Conservation (phyloP, 768 basidiomycete species). For the Tricholomella constricta region DNA sequence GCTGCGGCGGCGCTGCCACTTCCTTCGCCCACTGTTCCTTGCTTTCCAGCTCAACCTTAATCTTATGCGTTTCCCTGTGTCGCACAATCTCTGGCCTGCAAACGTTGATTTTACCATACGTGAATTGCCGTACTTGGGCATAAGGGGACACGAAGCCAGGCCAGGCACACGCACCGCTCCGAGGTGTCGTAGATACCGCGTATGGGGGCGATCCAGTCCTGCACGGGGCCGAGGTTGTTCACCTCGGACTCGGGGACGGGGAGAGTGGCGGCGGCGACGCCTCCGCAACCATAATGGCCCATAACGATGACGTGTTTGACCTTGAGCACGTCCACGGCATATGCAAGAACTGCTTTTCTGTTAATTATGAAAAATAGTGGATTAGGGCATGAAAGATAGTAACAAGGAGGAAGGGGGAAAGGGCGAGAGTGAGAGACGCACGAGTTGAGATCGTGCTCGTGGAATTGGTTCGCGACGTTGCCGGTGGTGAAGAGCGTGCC, state of each 20-base stretch:
- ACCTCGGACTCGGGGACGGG: background rate
- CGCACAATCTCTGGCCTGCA: conserved; percentile 35
- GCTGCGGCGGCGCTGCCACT: conserved; percentile 27
- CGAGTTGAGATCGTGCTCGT: conserved; percentile 36
- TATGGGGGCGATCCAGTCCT: conserved; percentile 44
- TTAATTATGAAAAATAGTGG: no score
- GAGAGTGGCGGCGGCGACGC: conserved; percentile 36
- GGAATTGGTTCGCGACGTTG: conserved; percentile 44
- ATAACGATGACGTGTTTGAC: conserved; percentile 44
- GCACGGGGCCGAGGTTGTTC: conserved; percentile 30
- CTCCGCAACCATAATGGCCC: conserved; percentile 48
- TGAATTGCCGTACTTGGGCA: background rate
- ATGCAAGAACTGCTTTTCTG: conserved; percentile 39
- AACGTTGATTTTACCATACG: background rate
- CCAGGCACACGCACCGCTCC: conserved; percentile 24
- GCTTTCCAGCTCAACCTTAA: conserved; percentile 15
- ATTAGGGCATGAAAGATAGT: background rate
- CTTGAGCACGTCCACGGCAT: conserved; percentile 36
- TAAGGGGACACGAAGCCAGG: background rate
- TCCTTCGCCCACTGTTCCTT: conserved; percentile 17
- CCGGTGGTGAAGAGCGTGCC: conserved; percentile 41
- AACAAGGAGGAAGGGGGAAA: background rate
- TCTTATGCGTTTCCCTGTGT: conserved; percentile 33
- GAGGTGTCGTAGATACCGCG: conserved; percentile 37
- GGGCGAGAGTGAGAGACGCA: conserved; percentile 21